Conservation (phyloP, 2,329 filamentous ascomycete genomes). For the Penicillium sp. region DNA sequence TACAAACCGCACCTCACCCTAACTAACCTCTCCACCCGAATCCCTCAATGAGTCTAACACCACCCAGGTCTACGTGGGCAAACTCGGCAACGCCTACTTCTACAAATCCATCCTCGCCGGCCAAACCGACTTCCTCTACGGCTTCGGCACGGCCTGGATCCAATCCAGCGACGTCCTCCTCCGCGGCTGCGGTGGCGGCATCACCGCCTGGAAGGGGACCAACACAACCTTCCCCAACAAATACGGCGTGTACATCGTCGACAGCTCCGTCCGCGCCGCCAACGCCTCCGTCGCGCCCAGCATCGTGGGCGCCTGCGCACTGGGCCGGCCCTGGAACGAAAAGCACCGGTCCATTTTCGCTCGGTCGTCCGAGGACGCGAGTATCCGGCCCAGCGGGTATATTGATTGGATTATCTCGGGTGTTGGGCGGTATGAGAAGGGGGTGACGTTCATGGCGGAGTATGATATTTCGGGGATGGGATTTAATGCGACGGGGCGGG, state of each 20-base stretch:
- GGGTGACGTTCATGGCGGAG: slow-evolving; percentile 59
- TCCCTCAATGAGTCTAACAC: background rate
- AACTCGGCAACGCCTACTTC: slow-evolving; percentile 68
- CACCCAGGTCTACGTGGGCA: slow-evolving; percentile 60
- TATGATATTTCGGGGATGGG: slow-evolving; percentile 57
- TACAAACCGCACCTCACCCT: background rate
- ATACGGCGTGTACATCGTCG: slow-evolving; percentile 66
- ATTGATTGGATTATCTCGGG: slow-evolving; percentile 52
- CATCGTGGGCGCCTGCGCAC: slow-evolving; percentile 53
- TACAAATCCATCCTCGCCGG: slow-evolving; percentile 63
- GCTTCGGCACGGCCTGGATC: slow-evolving; percentile 67
- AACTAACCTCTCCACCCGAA: background rate
- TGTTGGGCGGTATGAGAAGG: slow-evolving; percentile 37
- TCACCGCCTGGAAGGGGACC: slow-evolving; percentile 69
- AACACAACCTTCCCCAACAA: slow-evolving; percentile 68
- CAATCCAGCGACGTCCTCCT: slow-evolving; percentile 57
- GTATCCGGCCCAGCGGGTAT: slow-evolving; percentile 57
- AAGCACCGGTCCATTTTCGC: slow-evolving; percentile 61
- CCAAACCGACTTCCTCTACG: slow-evolving; percentile 69
- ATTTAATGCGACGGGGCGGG: slow-evolving; percentile 53
- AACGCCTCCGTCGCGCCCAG: slow-evolving; percentile 50
- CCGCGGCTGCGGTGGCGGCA: slow-evolving; percentile 65
- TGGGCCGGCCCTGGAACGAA: slow-evolving; percentile 66
- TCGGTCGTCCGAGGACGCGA: slow-evolving; percentile 57
- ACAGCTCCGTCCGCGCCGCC: slow-evolving; percentile 56